A percentile compares a stretch with the other conserved stretches of the same genome.
Conservation (phyloP, 495 filamentous ascomycete species). For the Podospora pseudoanserina region DNA sequence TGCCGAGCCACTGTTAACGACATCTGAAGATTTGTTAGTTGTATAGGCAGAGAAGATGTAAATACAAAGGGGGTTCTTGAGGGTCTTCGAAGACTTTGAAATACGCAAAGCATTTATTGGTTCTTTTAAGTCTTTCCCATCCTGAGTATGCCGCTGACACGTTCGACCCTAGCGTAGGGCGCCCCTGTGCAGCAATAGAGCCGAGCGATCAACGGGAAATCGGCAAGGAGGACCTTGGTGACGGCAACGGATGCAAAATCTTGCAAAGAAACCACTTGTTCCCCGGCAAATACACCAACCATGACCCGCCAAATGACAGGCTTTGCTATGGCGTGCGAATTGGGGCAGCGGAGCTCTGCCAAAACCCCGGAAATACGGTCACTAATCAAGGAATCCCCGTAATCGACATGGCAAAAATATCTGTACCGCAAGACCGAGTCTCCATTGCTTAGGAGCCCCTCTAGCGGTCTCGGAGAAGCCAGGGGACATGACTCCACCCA, state of each 20-base stretch:
- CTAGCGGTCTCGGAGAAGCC: background rate
- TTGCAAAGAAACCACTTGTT: background rate
- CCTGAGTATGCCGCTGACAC: background rate
- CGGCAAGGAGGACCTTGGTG: background rate
- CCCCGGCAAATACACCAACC: background rate
- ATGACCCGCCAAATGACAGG: background rate
- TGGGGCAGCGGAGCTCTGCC: background rate
- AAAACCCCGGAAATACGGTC: background rate
- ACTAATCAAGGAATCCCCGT: background rate
- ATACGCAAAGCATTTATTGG: background rate
- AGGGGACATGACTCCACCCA: background rate
- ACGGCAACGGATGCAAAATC: slow-evolving; percentile 1
- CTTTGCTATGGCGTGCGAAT: background rate
- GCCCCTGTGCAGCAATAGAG: background rate
- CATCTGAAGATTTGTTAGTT: slow-evolving; percentile 3
- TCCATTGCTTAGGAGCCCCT: background rate
- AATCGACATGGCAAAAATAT: background rate
- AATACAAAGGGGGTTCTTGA: slow-evolving; percentile 12
- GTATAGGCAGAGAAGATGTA: background rate
- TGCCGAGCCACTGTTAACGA: slow-evolving; percentile 17
- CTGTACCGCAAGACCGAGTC: background rate
- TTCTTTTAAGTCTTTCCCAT: background rate
- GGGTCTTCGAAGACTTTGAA: slow-evolving; percentile 15
- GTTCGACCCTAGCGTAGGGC: background rate
- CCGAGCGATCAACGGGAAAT: slow-evolving; percentile 1